Percentiles rank a stretch among this genome's conserved stretches.
Evolutionary conservation across 1,139 yeast genomes (phyloP).

Genomic region (Kurtzmaniella quercitrusa): DNA sequence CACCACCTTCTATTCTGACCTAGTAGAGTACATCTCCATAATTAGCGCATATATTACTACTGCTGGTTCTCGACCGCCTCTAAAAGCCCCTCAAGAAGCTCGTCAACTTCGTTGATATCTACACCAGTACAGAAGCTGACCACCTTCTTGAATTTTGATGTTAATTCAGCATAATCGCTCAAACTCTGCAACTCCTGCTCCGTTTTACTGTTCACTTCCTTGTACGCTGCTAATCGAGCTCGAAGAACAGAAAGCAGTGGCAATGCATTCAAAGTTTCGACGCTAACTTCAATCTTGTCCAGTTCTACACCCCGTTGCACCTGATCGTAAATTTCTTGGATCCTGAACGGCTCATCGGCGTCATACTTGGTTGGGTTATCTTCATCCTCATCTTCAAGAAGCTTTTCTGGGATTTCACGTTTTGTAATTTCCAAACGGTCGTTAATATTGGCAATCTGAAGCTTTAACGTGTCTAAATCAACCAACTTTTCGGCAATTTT

Average conservation of each 20-base stretch:
- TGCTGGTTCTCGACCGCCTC: conserved; percentile 78
- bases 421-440: conserved; percentile 30
- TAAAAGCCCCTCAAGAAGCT: conserved; percentile 74
- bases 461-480: conserved; percentile 37
- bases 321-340: conserved; percentile 51
- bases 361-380: conserved; percentile 40
- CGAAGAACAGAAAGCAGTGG: conserved; percentile 64
- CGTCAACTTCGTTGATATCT: conserved; percentile 69
- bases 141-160: conserved; percentile 81
- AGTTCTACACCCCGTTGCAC: conserved; percentile 24
- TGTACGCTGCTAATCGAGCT: conserved; percentile 80
- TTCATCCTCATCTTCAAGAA: conserved; percentile 12
- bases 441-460: conserved; percentile 40
- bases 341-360: conserved; percentile 83
- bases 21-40: no score
- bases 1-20: no score
- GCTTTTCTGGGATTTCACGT: conserved; percentile 18
- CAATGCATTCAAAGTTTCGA: conserved; percentile 27
- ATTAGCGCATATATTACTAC: no score
- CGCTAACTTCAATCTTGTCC: conserved; percentile 16
- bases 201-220: conserved; percentile 24
- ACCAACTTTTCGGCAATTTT: conserved; percentile 36
- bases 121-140: conserved; percentile 90
- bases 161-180: conserved; percentile 56
- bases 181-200: conserved; percentile 54